Evolutionary conservation across 148 eudicot genomes (phyloP).

Genomic region (Arbutus unedo): DNA sequence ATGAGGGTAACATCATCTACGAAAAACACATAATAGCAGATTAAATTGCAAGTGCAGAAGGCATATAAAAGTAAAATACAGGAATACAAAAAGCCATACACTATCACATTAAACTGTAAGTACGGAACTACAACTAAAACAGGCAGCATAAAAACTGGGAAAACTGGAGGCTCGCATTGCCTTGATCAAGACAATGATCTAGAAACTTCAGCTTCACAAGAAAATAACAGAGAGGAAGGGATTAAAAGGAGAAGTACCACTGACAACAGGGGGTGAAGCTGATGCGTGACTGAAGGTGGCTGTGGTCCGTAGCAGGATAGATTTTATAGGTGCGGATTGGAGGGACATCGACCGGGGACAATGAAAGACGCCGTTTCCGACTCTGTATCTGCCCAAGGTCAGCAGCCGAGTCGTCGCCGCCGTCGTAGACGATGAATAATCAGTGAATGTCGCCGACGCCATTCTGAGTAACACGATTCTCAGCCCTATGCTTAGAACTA

Average conservation of each 20-base stretch:
- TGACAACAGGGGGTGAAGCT: conserved; percentile 24
- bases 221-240: not conserved
- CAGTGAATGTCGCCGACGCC: conserved; percentile 42
- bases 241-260: conserved; percentile 26
- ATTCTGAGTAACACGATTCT: conserved; percentile 21
- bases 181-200: no score
- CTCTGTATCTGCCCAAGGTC: conserved; percentile 18
- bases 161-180: no score
- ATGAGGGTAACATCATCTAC: no score
- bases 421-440: conserved; percentile 48
- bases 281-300: conserved; percentile 17
- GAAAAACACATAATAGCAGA: no score
- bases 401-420: conserved; percentile 32
- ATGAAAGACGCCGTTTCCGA: conserved; percentile 21
- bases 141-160: no score
- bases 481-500: conserved; percentile 20
- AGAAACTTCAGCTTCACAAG: no score
- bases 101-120: no score
- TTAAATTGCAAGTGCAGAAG: no score
- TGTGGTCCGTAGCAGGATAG: conserved; percentile 19
- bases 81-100: no score
- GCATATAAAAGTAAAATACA: no score
- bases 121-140: no score
- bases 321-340: conserved; percentile 13
- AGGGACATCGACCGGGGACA: conserved; percentile 25